phyloP scores from a whole-genome alignment of 106 monocot genomes.

The Acorus gramineus region DNA sequence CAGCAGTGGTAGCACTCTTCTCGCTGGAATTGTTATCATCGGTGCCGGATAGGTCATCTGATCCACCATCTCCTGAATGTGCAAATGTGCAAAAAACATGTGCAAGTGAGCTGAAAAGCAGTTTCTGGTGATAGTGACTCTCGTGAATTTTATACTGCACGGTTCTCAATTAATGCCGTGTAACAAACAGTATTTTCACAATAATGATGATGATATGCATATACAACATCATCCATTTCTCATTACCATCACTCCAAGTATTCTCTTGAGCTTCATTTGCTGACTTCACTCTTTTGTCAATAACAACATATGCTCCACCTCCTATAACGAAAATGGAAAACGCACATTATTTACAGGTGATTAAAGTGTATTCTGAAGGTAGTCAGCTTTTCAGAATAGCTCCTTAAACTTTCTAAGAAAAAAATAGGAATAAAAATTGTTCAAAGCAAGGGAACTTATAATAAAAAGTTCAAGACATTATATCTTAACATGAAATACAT shows the following conservation, averaged over 20 bases:
- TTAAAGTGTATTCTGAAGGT: too few relatives aligned
- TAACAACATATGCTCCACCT: conserved; percentile 45
- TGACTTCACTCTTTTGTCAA: conserved; percentile 54
- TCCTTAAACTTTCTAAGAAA: too few relatives aligned
- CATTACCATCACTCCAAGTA: conserved; percentile 43
- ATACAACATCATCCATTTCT: conserved; percentile 2
- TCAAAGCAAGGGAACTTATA: background rate
- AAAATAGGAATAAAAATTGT: background rate
- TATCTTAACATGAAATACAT: background rate
- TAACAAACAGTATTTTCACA: background rate
- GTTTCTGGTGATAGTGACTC: conserved; percentile 17
- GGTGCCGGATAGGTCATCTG: conserved; percentile 41
- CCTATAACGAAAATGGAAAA: conserved; percentile 19
- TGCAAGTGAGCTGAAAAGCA: conserved; percentile 41
- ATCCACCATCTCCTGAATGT: conserved; percentile 68
- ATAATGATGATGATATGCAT: background rate
- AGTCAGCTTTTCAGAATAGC: too few relatives aligned
- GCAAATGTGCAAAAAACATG: conserved; percentile 46
- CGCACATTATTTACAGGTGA: too few relatives aligned
- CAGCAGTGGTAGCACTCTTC: conserved; percentile 38
- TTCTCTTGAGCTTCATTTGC: conserved; percentile 20
- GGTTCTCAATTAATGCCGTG: conserved; percentile 3
- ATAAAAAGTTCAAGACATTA: background rate
- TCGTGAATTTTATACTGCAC: conserved; percentile 20
- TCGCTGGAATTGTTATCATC: conserved; percentile 42